These are phyloP conservation scores for Phytophthora parvispora DNA, from an alignment of 352 stramenopile genomes.

Conservation along the genomic window DNA sequence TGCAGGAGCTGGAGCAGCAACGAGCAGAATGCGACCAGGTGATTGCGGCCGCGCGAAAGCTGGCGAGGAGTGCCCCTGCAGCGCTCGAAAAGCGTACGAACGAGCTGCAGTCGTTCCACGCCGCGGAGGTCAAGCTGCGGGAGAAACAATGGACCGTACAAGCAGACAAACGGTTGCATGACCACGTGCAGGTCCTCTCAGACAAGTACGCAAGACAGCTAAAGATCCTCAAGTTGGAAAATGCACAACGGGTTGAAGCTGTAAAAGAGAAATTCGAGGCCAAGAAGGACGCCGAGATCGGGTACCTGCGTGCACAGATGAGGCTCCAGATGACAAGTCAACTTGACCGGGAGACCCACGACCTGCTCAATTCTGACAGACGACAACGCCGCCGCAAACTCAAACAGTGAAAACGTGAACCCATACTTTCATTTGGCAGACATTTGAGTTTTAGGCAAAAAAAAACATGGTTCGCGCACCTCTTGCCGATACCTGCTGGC, in stretches of 20 bases:
- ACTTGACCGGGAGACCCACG: slow-evolving; percentile 33
- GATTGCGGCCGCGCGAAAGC: slow-evolving; percentile 30
- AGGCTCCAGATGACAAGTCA: slow-evolving; percentile 48
- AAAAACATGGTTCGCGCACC: neutral
- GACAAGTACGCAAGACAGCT: slow-evolving; percentile 27
- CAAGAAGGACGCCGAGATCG: slow-evolving; percentile 45
- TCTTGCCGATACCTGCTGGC: neutral
- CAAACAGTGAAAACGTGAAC: neutral
- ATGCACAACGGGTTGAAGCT: slow-evolving; percentile 28
- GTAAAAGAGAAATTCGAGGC: slow-evolving; percentile 36
- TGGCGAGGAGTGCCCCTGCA: slow-evolving; percentile 23
- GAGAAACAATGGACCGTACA: slow-evolving; percentile 43
- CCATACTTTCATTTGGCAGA: slow-evolving; percentile 14
- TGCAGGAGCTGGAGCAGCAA: slow-evolving; percentile 16
- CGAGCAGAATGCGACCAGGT: slow-evolving; percentile 43
- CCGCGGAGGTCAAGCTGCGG: slow-evolving; percentile 37
- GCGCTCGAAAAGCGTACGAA: slow-evolving; percentile 31
- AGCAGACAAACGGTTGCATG: slow-evolving; percentile 30
- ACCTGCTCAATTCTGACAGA: neutral
- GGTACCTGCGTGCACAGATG: slow-evolving; percentile 48
- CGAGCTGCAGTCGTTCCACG: slow-evolving; percentile 43
- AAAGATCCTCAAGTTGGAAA: slow-evolving; percentile 36
- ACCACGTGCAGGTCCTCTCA: slow-evolving; percentile 28
- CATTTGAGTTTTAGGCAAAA: neutral
- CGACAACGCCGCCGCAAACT: neutral